These are phyloP conservation scores for Aspergillus glaucus DNA, from an alignment of 2,329 filamentous ascomycete genomes.

Conservation along the genomic window DNA sequence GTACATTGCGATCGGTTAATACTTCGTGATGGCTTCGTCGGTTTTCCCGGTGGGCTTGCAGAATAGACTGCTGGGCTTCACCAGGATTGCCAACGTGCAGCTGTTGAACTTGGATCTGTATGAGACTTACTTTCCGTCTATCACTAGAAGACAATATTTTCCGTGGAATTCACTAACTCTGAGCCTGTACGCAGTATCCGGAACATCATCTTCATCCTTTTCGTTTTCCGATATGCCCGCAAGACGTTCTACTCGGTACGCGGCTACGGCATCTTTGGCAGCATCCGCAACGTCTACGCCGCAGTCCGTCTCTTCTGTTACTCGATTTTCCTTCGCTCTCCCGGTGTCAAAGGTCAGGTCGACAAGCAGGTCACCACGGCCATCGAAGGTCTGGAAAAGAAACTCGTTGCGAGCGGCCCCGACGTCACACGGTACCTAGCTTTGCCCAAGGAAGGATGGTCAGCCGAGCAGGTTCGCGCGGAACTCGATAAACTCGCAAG, in stretches of 20 bases:
- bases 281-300: conserved; percentile 66
- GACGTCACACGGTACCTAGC: conserved; percentile 66
- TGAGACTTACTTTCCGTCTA: conserved; percentile 13
- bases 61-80: conserved; percentile 38
- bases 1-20: no score
- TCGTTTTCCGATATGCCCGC: conserved; percentile 75
- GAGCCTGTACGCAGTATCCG: conserved; percentile 53
- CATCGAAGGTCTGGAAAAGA: conserved; percentile 71
- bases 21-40: conserved; percentile 32
- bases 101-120: conserved; percentile 40
- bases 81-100: conserved; percentile 26
- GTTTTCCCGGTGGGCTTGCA: conserved; percentile 38
- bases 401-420: conserved; percentile 69
- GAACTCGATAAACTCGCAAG: conserved; percentile 73
- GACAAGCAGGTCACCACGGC: conserved; percentile 76
- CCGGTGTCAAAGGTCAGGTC: conserved; percentile 80
- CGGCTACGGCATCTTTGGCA: conserved; percentile 80
- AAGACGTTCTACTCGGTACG: conserved; percentile 77
- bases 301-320: conserved; percentile 68
- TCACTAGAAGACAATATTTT: neutral
- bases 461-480: conserved; percentile 66
- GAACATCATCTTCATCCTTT: conserved; percentile 83
- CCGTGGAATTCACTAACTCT: conserved; percentile 5
- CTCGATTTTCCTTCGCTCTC: conserved; percentile 76
- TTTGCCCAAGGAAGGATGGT: conserved; percentile 79